Conservation (phyloP, 1,284 basidiomycete genomes). For the Moesziomyces parantarcticus region DNA sequence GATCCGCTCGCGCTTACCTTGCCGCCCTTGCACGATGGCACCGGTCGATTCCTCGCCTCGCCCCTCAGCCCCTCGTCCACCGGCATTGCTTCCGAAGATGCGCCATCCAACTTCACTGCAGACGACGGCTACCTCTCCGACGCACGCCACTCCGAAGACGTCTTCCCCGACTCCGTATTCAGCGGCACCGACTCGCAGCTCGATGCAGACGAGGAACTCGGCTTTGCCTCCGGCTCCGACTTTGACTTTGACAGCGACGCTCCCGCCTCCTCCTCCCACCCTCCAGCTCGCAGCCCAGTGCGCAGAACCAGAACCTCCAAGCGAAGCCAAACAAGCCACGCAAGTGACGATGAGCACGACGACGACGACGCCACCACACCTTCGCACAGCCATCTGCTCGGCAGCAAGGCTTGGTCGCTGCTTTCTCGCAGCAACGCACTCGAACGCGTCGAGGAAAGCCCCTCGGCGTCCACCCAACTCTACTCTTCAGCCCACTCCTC, state of each 20-base stretch:
- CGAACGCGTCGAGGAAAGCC: slow-evolving; percentile 24
- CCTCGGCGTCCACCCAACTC: slow-evolving; percentile 33
- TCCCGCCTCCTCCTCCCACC: slow-evolving; percentile 24
- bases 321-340: slow-evolving; percentile 26
- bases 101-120: slow-evolving; percentile 13
- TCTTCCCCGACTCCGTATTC: slow-evolving; percentile 35
- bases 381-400: slow-evolving; percentile 23
- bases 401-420: slow-evolving; percentile 41
- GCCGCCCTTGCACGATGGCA: slow-evolving; percentile 43
- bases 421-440: slow-evolving; percentile 21
- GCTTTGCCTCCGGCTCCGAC: slow-evolving; percentile 47
- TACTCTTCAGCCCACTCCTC: slow-evolving; percentile 40
- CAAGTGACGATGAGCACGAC: slow-evolving; percentile 19
- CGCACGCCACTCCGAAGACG: slow-evolving; percentile 19
- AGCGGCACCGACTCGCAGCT: slow-evolving; percentile 39
- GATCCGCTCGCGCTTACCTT: slow-evolving; percentile 33
- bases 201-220: slow-evolving; percentile 49
- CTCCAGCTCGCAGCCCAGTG: slow-evolving; percentile 29
- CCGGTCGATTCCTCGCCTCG: slow-evolving; percentile 39
- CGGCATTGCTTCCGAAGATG: slow-evolving; percentile 20
- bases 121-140: slow-evolving; percentile 25
- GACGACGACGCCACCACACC: slow-evolving; percentile 24
- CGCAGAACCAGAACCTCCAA: slow-evolving; percentile 13
- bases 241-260: slow-evolving; percentile 49
- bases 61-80: slow-evolving; percentile 34